Evolutionary conservation across 352 stramenopile genomes (phyloP).

Genomic region (Phytophthora tentaculata): DNA sequence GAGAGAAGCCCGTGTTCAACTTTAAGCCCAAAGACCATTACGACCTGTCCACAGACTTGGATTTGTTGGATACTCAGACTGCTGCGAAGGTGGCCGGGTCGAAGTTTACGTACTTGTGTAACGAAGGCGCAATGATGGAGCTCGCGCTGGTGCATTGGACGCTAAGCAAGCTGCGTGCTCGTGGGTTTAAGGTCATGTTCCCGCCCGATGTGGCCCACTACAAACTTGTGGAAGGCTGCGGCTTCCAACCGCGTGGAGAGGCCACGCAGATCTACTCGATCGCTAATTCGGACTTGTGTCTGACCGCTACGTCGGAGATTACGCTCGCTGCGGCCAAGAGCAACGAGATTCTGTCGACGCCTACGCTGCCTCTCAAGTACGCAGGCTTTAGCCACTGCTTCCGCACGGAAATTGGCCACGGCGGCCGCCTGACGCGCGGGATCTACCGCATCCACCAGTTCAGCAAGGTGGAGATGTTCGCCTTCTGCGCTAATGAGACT

Average conservation of each 20-base stretch:
- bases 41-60: slow-evolving; percentile 67
- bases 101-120: slow-evolving; percentile 88
- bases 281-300: slow-evolving; percentile 81
- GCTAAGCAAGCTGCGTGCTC: slow-evolving; percentile 65
- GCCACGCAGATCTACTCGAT: slow-evolving; percentile 90
- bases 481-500: slow-evolving; percentile 71
- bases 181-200: slow-evolving; percentile 79
- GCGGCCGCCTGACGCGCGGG: slow-evolving; percentile 70
- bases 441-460: slow-evolving; percentile 93
- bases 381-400: slow-evolving; percentile 90
- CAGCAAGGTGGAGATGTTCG: slow-evolving; percentile 92
- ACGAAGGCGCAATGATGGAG: slow-evolving; percentile 90
- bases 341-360: slow-evolving; percentile 69
- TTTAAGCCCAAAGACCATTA: slow-evolving; percentile 78
- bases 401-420: slow-evolving; percentile 85
- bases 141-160: slow-evolving; percentile 86
- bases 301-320: slow-evolving; percentile 89
- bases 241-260: slow-evolving; percentile 87
- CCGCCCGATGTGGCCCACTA: slow-evolving; percentile 86
- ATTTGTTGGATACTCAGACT: slow-evolving; percentile 78
- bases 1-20: slow-evolving; percentile 60
- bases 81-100: slow-evolving; percentile 75
- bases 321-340: slow-evolving; percentile 81
- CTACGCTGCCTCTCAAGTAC: slow-evolving; percentile 71
- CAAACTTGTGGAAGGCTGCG: slow-evolving; percentile 83